Evolutionary conservation across 495 filamentous ascomycete genomes (phyloP).

Genomic region (Trichocladium uniseriatum): DNA sequence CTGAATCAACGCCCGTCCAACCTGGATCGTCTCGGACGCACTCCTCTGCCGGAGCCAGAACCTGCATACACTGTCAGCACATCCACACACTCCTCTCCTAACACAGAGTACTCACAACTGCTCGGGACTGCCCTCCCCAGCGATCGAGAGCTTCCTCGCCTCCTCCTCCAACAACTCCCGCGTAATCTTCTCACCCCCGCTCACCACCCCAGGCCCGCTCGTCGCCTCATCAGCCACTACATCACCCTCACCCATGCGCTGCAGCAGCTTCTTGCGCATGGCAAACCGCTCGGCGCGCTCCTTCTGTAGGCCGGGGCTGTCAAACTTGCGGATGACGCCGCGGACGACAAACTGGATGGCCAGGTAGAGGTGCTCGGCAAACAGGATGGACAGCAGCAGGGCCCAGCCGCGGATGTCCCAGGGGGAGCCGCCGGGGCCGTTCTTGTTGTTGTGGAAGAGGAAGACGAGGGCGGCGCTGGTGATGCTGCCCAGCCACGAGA

Average conservation of each 20-base stretch:
- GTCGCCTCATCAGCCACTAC: constrained; percentile 19
- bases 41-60: constrained; percentile 36
- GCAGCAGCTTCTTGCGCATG: constrained; percentile 51
- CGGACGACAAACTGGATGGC: constrained; percentile 60
- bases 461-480: constrained; percentile 78
- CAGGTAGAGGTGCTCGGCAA: constrained; percentile 82
- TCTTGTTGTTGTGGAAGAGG: constrained; percentile 63
- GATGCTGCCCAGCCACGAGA: constrained; percentile 86
- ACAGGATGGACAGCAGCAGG: constrained; percentile 72
- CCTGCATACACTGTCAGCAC: constrained; percentile 32
- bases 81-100: not conserved
- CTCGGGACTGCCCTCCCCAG: constrained; percentile 41
- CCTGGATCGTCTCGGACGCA: constrained; percentile 31
- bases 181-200: constrained; percentile 46
- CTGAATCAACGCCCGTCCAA: constrained; percentile 25
- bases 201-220: constrained; percentile 47
- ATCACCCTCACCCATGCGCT: constrained; percentile 42
- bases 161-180: constrained; percentile 52
- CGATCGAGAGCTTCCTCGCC: constrained; percentile 47
- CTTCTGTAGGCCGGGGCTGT: constrained; percentile 69
- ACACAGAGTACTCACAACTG: constrained; percentile 33
- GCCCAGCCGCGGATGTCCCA: constrained; percentile 69
- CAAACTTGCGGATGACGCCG: constrained; percentile 63
- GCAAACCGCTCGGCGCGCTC: constrained; percentile 69
- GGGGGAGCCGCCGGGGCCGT: constrained; percentile 44